phyloP scores from a whole-genome alignment of 1,139 yeast genomes.

The Kodamaea ohmeri region DNA sequence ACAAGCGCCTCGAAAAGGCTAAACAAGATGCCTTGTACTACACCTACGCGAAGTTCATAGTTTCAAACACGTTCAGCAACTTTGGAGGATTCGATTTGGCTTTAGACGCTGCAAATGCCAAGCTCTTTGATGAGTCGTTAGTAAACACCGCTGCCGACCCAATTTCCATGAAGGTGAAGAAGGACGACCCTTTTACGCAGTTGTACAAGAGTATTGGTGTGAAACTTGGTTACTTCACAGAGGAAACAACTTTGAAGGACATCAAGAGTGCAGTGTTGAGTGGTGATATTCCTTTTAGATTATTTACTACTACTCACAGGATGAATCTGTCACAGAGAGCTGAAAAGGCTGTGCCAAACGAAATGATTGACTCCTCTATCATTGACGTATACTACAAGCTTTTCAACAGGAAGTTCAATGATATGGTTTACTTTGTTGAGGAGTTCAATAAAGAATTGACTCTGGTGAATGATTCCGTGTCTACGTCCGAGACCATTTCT shows the following conservation, averaged over 20 bases:
- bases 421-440: slow-evolving; percentile 49
- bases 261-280: slow-evolving; percentile 21
- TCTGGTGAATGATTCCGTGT: slow-evolving; percentile 17
- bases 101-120: slow-evolving; percentile 50
- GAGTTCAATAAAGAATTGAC: slow-evolving; percentile 37
- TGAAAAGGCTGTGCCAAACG: slow-evolving; percentile 48
- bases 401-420: slow-evolving; percentile 42
- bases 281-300: slow-evolving; percentile 42
- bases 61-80: slow-evolving; percentile 49
- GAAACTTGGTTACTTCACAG: slow-evolving; percentile 31
- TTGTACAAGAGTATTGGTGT: slow-evolving; percentile 52
- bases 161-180: slow-evolving; percentile 49
- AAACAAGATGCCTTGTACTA: slow-evolving; percentile 79
- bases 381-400: slow-evolving; percentile 40
- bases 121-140: slow-evolving; percentile 48
- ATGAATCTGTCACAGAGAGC: slow-evolving; percentile 74
- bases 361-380: slow-evolving; percentile 27
- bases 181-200: slow-evolving; percentile 52
- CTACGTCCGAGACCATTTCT: slow-evolving; percentile 8
- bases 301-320: slow-evolving; percentile 67
- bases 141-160: slow-evolving; percentile 53
- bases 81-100: slow-evolving; percentile 79
- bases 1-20: slow-evolving; percentile 55
- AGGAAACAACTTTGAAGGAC: slow-evolving; percentile 11
- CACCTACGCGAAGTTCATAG: slow-evolving; percentile 56